These are phyloP conservation scores for Wickerhamiella australiensis DNA, from an alignment of 805 yeast species.

Conservation along the genomic window DNA sequence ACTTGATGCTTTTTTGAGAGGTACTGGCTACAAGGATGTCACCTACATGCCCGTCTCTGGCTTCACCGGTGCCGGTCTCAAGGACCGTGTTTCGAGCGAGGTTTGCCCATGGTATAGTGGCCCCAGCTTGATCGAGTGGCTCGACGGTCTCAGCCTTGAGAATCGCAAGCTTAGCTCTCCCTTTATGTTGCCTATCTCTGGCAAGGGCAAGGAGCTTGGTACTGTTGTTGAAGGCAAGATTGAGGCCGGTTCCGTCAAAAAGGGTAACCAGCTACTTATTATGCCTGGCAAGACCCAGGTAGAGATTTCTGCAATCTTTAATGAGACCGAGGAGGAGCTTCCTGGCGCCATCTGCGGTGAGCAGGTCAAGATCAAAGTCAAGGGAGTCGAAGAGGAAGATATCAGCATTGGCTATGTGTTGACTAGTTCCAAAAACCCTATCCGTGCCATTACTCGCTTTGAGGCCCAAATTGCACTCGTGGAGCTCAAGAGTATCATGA, in stretches of 20 bases:
- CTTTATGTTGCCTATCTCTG: conserved; percentile 90
- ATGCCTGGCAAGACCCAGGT: conserved; percentile 86
- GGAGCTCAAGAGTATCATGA: conserved; percentile 85
- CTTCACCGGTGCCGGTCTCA: conserved; percentile 91
- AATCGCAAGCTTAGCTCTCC: conserved; percentile 88
- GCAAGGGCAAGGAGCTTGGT: conserved; percentile 94
- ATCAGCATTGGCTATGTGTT: conserved; percentile 83
- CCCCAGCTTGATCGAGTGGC: conserved; percentile 79
- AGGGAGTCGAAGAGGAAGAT: conserved; percentile 96
- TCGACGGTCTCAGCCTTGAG: conserved; percentile 69
- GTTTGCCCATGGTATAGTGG: conserved; percentile 91
- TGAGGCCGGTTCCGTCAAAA: conserved; percentile 87
- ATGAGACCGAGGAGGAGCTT: conserved; percentile 93
- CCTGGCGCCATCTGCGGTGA: conserved; percentile 89
- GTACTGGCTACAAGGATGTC: conserved; percentile 84
- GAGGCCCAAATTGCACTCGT: conserved; percentile 96
- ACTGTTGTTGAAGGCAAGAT: conserved; percentile 97
- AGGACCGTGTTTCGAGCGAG: conserved; percentile 60
- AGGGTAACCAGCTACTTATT: conserved; percentile 58
- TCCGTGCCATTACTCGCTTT: conserved; percentile 76
- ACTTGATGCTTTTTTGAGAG: conserved; percentile 56
- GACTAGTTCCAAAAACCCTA: conserved; percentile 76
- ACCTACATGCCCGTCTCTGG: conserved; percentile 96
- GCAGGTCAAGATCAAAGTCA: conserved; percentile 85
- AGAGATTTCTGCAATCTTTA: conserved; percentile 78